Conservation (phyloP, 2,329 filamentous ascomycete species). For the Paracoccidioides lutzii region DNA sequence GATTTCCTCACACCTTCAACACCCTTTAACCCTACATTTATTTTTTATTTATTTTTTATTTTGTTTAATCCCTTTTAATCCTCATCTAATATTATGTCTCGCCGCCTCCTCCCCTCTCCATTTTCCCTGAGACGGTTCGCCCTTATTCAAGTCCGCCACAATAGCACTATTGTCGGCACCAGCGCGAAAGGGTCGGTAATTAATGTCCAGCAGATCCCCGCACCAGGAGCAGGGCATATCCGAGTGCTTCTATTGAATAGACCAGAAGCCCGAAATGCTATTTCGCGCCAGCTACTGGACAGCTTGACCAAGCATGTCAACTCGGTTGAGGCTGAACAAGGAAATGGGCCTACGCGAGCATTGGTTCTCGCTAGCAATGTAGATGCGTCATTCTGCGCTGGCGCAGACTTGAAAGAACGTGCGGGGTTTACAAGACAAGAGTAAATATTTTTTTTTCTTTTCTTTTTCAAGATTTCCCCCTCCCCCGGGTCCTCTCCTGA, state of each 20-base stretch:
- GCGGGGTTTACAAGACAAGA: conserved; percentile 62
- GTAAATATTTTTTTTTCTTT: conserved; percentile 39
- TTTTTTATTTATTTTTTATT: not conserved
- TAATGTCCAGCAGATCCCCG: conserved; percentile 60
- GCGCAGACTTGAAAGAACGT: conserved; percentile 86
- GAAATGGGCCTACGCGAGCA: conserved; percentile 54
- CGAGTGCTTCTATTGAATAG: conserved; percentile 79
- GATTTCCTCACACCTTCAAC: too few species aligned
- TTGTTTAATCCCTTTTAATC: not conserved
- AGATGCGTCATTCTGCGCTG: conserved; percentile 84
- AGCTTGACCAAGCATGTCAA: conserved; percentile 61
- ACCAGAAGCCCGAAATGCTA: conserved; percentile 74
- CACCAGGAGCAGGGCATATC: conserved; percentile 70
- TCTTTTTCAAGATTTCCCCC: not conserved
- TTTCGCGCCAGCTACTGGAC: conserved; percentile 64
- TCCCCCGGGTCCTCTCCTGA: too few species aligned
- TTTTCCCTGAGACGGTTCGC: conserved; percentile 16
- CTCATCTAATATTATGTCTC: conserved; percentile 18
- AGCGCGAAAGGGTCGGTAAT: conserved; percentile 33
- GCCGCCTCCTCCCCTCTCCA: conserved; percentile 14
- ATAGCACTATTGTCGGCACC: conserved; percentile 23
- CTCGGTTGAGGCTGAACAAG: conserved; percentile 50
- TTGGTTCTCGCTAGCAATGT: conserved; percentile 72
- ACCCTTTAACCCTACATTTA: not conserved
- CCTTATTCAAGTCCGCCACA: conserved; percentile 16